A percentile compares a stretch with the other conserved stretches of the same genome.
Evolutionary conservation across 768 basidiomycete genomes (phyloP).

Genomic region (Xerocomellus amylosporus): DNA sequence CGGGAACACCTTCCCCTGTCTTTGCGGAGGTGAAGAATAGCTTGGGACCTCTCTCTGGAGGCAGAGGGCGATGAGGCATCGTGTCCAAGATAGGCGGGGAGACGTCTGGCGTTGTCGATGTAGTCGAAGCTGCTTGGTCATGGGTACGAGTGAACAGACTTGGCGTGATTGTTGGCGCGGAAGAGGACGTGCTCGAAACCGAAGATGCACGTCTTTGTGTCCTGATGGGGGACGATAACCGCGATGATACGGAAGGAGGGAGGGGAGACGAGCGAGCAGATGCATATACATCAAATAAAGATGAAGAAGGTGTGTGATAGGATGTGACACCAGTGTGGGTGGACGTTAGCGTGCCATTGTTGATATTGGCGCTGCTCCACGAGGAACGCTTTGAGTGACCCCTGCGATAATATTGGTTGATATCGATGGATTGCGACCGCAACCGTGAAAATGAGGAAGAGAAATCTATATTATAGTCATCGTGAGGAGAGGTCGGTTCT

Average conservation of each 20-base stretch:
- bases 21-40: constrained; percentile 78
- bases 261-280: constrained; percentile 62
- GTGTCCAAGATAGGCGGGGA: constrained; percentile 10
- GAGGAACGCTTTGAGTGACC: constrained; percentile 44
- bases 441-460: constrained; percentile 23
- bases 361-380: constrained; percentile 40
- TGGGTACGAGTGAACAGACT: constrained; percentile 45
- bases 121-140: constrained; percentile 17
- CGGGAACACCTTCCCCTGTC: constrained; percentile 66
- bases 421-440: constrained; percentile 22
- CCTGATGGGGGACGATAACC: constrained; percentile 28
- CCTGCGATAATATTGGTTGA: constrained; percentile 26
- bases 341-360: constrained; percentile 53
- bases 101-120: constrained; percentile 18
- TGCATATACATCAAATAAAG: constrained; percentile 60
- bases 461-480: constrained; percentile 14
- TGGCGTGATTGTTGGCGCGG: constrained; percentile 57
- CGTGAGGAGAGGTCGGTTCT: constrained; percentile 7
- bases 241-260: constrained; percentile 31
- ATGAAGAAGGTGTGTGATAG: constrained; percentile 79
- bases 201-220: constrained; percentile 40
- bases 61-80: constrained; percentile 11
- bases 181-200: constrained; percentile 33
- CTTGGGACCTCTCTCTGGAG: constrained; percentile 53
- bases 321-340: constrained; percentile 56